Evolutionary conservation across 2,329 filamentous ascomycete species (phyloP), one percentile per base, ranked within the genome.

Genomic region (Rutstroemia sp.): DNA sequence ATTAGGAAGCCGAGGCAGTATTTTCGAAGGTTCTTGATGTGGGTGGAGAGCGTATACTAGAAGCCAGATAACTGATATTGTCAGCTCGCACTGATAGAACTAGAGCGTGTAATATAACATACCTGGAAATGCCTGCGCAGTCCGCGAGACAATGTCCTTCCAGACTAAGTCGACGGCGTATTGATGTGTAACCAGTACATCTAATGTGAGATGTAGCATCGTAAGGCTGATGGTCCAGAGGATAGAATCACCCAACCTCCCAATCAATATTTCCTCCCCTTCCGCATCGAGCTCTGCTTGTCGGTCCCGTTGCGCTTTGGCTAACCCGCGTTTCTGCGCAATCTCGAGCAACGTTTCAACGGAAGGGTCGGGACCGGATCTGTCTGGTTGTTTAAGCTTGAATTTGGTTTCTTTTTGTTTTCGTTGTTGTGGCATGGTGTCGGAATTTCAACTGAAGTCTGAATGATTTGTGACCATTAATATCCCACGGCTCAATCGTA

Each of bases 171-270:
- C 77, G 60, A 83, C 76, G n/a, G 83, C 81, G 65, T 89, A 94
- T 71, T 94, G 89, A 63, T 86, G 79, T 69, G 90, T 87, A 21
- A 91, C 87, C 10, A 94, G 75, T 39, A 91, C 83, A 67, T 92
- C 88, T 52, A 94, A 78, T 0, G 86, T 89, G 63, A 91, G 84
- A 68, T 92, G 87, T 51, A 92, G 72, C 76, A 85, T 88, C 12
- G 81, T 76, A 64, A 94, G 72, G 60, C 82, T 83, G 10, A 81
- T 72, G 6, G 75, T 77, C 79, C 80, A 86, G 23, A 86, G 72
- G 3, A 79, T 36, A 0, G 80, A 72, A 39, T 86, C 82, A 12
- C 61, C 64, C 5, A 69, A 25, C 50, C 68, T 69, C 65, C 16
- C 67, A 12, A 70, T 57, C 7, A 68, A 38, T 1, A 61, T 50